phyloP scores from a whole-genome alignment of 352 stramenopile species.

The Pythium dissimile region DNA sequence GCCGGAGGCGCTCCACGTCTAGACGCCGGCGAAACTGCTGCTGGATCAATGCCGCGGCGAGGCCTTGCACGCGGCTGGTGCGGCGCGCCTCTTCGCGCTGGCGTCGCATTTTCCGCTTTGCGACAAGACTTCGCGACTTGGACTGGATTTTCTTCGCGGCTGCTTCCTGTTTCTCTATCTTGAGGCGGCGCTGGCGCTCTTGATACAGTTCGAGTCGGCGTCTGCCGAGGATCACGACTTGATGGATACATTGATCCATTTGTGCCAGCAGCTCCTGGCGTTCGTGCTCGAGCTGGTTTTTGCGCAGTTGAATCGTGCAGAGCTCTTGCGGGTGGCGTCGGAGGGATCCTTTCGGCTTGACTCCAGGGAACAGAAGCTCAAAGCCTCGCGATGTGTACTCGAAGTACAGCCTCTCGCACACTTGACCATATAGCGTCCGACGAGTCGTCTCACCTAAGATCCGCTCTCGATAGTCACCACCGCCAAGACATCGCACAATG shows the following conservation, averaged over 20 bases:
- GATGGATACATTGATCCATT: constrained; percentile 17
- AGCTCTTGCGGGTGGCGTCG: constrained; percentile 29
- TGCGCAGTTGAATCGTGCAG: constrained; percentile 9
- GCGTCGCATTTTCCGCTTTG: constrained; percentile 5
- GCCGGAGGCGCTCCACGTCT: constrained; percentile 3
- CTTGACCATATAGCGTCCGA: constrained; percentile 13
- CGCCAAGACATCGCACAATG: constrained; percentile 12
- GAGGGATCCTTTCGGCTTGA: constrained; percentile 26
- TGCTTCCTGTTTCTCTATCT: constrained; percentile 18
- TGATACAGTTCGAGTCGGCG: constrained; percentile 27
- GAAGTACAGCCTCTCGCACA: constrained; percentile 38
- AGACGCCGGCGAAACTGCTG: constrained; percentile 12
- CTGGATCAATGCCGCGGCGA: constrained; percentile 32
- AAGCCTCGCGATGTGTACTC: constrained; percentile 43
- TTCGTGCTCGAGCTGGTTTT: constrained; percentile 13
- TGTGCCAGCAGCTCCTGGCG: not conserved
- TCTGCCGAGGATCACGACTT: constrained; percentile 13
- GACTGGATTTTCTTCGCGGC: constrained; percentile 27
- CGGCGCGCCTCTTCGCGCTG: constrained; percentile 13
- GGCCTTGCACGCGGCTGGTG: constrained; percentile 16
- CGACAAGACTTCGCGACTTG: constrained; percentile 5
- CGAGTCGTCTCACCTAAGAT: constrained; percentile 13
- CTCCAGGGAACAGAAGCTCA: constrained; percentile 37
- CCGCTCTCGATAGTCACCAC: constrained; percentile 9
- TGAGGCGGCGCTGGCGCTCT: not conserved